Base-by-base conservation (phyloP, 306 rosid species). In the Crotalaria pallida region DNA sequence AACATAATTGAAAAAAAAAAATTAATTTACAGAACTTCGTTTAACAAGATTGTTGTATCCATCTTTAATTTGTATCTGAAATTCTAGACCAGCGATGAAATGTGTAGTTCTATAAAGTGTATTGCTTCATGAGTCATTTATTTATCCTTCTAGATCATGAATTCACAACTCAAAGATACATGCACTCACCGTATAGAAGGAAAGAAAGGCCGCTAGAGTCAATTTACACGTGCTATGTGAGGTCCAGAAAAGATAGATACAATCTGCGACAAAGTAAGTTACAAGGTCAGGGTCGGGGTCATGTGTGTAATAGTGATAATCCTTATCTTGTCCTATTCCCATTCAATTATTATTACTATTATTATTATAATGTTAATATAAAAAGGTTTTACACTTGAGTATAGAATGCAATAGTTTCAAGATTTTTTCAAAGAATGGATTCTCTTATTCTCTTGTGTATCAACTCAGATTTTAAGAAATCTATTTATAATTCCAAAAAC, bases 231-330 rank as follows among this genome's bases (percentile, higher is more conserved):
- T 64, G 68, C 10, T 48, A 34, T 55, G 43, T 33, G 23, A 62
- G 52, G 69, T 52, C 68, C 64, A 55, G 12, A 24, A 73, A 48
- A 22, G 58, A 36, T 36, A 24, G 21, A 61, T 52, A 62, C 27
- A 40, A 64, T 71, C 16, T 18, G 13, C 4, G 69, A 41, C 45
- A 65, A 72, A 65, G 49, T 48, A 58, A 72, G 53, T 72, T 72
- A 66, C 24, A 19, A 34, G 74, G 82, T 58, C 48, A 19, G 44
- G 74, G 82, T 58, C 48, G 12, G 58, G 31, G 36, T 65, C 74
- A 48, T 65, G 33, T 58, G 69, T 72, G 61, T 34, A 45, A 34
- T 33, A 58, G 52, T 60, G 45, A 55, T 29, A 33, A 3, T 45
- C 64, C 64, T 27, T 60, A 29, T 61, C 67, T 47, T 64, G 64